These are phyloP conservation scores for Serendipita sp. DNA, from an alignment of 1,284 basidiomycete species.

Conservation along the genomic window DNA sequence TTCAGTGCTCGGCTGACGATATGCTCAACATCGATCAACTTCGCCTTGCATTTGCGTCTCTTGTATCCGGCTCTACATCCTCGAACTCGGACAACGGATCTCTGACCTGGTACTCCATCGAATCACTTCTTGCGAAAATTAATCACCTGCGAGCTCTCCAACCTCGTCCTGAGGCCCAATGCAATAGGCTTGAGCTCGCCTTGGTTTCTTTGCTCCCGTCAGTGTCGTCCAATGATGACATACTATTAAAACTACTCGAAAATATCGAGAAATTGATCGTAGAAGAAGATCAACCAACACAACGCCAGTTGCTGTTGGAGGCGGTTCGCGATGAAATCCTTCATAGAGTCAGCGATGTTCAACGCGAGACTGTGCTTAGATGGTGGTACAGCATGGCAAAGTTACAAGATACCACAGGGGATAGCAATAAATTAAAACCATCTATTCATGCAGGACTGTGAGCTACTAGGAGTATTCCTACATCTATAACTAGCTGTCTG, in stretches of 20 bases:
- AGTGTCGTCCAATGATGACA: conserved; percentile 18
- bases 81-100: conserved; percentile 17
- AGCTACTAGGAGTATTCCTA: background rate
- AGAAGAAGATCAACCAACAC: conserved; percentile 18
- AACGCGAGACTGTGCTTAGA: conserved; percentile 44
- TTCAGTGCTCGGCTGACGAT: conserved; percentile 48
- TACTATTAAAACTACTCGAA: conserved; percentile 40
- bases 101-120: conserved; percentile 49
- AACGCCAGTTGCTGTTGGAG: conserved; percentile 33
- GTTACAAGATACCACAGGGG: background rate
- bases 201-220: conserved; percentile 43
- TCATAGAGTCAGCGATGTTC: conserved; percentile 46
- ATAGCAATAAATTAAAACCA: background rate
- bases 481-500: too few relatives aligned
- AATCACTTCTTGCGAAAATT: conserved; percentile 34
- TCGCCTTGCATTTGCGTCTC: conserved; percentile 47
- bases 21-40: conserved; percentile 45
- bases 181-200: conserved; percentile 40
- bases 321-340: conserved; percentile 45
- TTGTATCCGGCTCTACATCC: conserved; percentile 33
- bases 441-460: background rate
- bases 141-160: conserved; percentile 13
- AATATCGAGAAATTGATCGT: conserved; percentile 22
- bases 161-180: conserved; percentile 17
- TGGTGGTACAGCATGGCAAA: conserved; percentile 43